Conservation (phyloP, 2,329 filamentous ascomycete genomes). For the Seiridium cupressi region DNA sequence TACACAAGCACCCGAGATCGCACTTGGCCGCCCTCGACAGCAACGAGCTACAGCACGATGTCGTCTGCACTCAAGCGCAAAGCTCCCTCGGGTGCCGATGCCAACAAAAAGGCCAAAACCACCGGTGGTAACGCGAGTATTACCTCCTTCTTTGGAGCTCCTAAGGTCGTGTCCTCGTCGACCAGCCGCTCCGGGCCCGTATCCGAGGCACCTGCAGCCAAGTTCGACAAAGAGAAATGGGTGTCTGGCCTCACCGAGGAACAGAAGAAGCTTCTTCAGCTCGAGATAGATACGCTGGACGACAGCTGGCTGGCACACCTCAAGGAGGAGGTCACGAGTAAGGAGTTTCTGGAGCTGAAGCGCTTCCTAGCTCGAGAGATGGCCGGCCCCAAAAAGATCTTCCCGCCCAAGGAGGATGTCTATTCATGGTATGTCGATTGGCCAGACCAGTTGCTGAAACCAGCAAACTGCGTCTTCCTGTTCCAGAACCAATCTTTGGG, state of each 20-base stretch:
- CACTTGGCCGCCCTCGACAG: not conserved
- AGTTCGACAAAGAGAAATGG: constrained; percentile 91
- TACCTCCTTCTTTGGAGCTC: constrained; percentile 81
- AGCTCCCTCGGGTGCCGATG: constrained; percentile 44
- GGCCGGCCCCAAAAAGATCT: constrained; percentile 72
- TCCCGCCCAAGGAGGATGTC: constrained; percentile 83
- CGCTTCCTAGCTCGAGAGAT: constrained; percentile 80
- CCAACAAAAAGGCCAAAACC: constrained; percentile 72
- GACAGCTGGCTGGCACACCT: constrained; percentile 88
- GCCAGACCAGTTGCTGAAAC: too few relatives aligned
- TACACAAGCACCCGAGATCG: not conserved
- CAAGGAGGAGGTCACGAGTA: constrained; percentile 78
- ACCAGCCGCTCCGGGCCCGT: constrained; percentile 16
- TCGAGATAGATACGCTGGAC: constrained; percentile 91
- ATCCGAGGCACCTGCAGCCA: constrained; percentile 36
- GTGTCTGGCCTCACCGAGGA: constrained; percentile 74
- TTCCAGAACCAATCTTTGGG: too few relatives aligned
- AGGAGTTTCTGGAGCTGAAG: constrained; percentile 85
- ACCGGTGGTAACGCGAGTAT: constrained; percentile 64
- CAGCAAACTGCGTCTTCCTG: too few relatives aligned
- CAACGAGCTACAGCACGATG: constrained; percentile 10
- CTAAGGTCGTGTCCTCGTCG: constrained; percentile 46
- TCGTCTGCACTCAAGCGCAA: constrained; percentile 68
- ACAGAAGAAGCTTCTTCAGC: constrained; percentile 75
- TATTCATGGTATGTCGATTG: constrained; percentile 79